Evolutionary conservation across 768 basidiomycete genomes (phyloP).

Genomic region (Boletus pseudopeckii): DNA sequence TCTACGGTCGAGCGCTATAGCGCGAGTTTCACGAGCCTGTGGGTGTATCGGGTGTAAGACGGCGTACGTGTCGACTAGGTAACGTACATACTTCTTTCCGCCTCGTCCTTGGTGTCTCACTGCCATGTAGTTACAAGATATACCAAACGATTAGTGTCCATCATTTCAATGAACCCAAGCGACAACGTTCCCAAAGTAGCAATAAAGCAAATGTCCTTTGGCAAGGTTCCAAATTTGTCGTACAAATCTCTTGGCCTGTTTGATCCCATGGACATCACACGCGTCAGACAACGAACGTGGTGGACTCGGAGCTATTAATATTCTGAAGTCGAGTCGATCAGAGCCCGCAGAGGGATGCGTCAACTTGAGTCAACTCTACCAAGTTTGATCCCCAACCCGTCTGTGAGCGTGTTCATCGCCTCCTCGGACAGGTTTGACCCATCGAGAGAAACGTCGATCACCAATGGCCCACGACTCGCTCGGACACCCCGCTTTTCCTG

Average conservation of each 20-base stretch:
- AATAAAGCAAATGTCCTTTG: not conserved
- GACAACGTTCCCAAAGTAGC: not conserved
- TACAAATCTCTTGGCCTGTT: not conserved
- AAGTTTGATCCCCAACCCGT: slow-evolving; percentile 41
- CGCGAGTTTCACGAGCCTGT: slow-evolving; percentile 44
- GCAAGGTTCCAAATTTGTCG: not conserved
- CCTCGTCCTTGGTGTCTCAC: not conserved
- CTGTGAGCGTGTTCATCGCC: slow-evolving; percentile 55
- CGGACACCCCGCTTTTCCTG: not conserved
- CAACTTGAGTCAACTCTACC: slow-evolving; percentile 50
- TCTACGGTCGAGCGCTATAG: slow-evolving; percentile 38
- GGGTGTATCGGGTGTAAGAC: slow-evolving; percentile 46
- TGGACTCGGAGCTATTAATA: not conserved
- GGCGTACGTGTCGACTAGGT: too few relatives aligned
- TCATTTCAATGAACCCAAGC: too few relatives aligned
- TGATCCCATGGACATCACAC: not conserved
- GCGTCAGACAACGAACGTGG: too few relatives aligned
- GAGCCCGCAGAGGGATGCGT: slow-evolving; percentile 46
- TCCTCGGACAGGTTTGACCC: too few relatives aligned
- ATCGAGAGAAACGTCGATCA: slow-evolving; percentile 25
- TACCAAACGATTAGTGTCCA: not conserved
- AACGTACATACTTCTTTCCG: too few relatives aligned
- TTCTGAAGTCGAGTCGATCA: not conserved
- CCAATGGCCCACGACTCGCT: not conserved
- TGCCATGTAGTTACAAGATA: not conserved